phyloP scores from a whole-genome alignment of 1,284 basidiomycete genomes.

The Pterula multifida region DNA sequence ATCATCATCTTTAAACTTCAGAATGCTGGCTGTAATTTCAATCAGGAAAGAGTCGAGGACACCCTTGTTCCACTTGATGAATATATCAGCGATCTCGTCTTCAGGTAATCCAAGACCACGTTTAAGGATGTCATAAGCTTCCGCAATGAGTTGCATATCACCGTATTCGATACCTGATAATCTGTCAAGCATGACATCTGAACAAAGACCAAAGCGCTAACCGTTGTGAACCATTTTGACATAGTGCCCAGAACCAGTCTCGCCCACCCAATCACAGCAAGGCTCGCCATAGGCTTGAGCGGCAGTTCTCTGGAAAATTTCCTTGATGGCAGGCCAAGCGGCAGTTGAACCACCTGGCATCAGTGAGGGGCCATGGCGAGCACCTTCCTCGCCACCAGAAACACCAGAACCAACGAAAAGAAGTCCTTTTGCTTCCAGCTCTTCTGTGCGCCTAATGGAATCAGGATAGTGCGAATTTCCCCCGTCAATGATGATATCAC shows the following conservation, averaged over 20 bases:
- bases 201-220: constrained; percentile 20
- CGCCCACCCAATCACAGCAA: constrained; percentile 99
- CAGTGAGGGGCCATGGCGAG: constrained; percentile 92
- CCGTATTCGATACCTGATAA: constrained; percentile 90
- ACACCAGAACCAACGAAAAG: constrained; percentile 99
- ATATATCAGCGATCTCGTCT: constrained; percentile 84
- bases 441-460: constrained; percentile 88
- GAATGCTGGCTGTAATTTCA: constrained; percentile 93
- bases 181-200: constrained; percentile 10
- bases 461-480: constrained; percentile 99
- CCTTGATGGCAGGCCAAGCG: constrained; percentile 96
- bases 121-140: constrained; percentile 97
- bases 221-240: constrained; percentile 99
- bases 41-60: constrained; percentile 99
- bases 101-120: constrained; percentile 83
- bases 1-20: constrained; percentile 94
- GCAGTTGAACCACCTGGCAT: constrained; percentile 96
- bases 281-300: constrained; percentile 94
- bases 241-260: constrained; percentile 89
- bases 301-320: constrained; percentile 97
- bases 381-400: constrained; percentile 99
- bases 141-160: constrained; percentile 99
- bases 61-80: constrained; percentile 93
- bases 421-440: constrained; percentile 89
- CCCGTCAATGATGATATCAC: constrained; percentile 97